Base-by-base conservation (phyloP, 2,329 filamentous ascomycete species). In the Neophaeococcomyces aloes region DNA sequence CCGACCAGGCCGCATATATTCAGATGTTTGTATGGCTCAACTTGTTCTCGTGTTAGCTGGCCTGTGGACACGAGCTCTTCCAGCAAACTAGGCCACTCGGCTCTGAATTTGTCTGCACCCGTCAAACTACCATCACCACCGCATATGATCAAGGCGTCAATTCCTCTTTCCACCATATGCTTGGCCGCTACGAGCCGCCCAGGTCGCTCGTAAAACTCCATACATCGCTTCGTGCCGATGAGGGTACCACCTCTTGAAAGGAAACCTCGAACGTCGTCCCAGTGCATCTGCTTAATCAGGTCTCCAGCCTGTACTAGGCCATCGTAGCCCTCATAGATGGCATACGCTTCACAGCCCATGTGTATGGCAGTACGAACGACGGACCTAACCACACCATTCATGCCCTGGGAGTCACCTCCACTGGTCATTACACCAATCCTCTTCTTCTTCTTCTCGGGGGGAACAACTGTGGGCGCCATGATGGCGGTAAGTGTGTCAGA, bases 1-100 rank as follows among this genome's bases (percentile, higher is more conserved):
- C 91, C 91, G 21, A 98, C 91, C 40, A 96, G 71, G 37, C 91
- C 91, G 42, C 96, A 89, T 54, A 98, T 94, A 66, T 96, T 98
- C 59, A 98, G 76, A 55, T 93, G 79, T 58, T 76, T 75, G 72
- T 86, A 94, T 2, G 84, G 83, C 35, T 78, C 71, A 47, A 86
- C 67, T 60, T 94, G 81, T 45, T 81, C 75, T 33, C 69, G 58
- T 5, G 77, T 81, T 56, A 95, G 72, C 58, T 89, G 74, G 42
- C 79, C 79, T 2, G 67, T 83, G 38, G 76, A 61, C 29, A 96
- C 83, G 49, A 98, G 75, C 69, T 98, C 91, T 41, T 85, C 71
- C 47, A 98, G 64, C 51, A 98, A 72, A 33, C 83, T 79, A 2
- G 88, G 86, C 91, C 91, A 98, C 62, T 98, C 91, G 39, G 76